A percentile compares a stretch with the other conserved stretches of the same genome.
These are phyloP conservation scores for Nitzschia putrida DNA, from an alignment of 108 stramenopile species.

Conservation along the genomic window DNA sequence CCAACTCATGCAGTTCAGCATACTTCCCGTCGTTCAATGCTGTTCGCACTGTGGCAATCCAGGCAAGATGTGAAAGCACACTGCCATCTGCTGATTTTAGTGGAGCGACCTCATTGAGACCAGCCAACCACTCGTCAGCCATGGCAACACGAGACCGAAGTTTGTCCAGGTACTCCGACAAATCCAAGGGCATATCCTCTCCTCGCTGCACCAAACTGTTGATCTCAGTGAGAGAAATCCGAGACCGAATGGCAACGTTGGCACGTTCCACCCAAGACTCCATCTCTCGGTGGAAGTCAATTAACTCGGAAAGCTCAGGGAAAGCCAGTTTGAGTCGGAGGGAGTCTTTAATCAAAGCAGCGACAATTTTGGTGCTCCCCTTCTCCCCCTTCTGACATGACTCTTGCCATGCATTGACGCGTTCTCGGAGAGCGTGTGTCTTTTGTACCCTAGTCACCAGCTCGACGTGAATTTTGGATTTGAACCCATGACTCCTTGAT, in stretches of 20 bases:
- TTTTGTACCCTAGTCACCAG: constrained; percentile 56
- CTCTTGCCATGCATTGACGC: constrained; percentile 53
- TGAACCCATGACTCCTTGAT: constrained; percentile 29
- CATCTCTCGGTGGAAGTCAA: constrained; percentile 49
- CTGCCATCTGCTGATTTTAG: not conserved
- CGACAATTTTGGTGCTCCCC: constrained; percentile 57
- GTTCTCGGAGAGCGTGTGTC: constrained; percentile 52
- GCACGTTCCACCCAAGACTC: constrained; percentile 78
- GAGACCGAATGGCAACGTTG: constrained; percentile 74
- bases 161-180: constrained; percentile 73
- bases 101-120: constrained; percentile 55
- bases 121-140: constrained; percentile 64
- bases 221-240: constrained; percentile 69
- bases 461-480: constrained; percentile 47
- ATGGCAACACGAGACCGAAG: constrained; percentile 49
- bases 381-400: constrained; percentile 34
- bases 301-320: constrained; percentile 47
- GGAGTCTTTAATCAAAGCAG: constrained; percentile 62
- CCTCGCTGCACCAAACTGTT: constrained; percentile 58
- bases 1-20: constrained; percentile 48
- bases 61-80: constrained; percentile 33
- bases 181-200: constrained; percentile 58
- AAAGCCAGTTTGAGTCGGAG: constrained; percentile 61
- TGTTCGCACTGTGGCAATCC: constrained; percentile 53
- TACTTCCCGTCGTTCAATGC: constrained; percentile 46